Evolutionary conservation across 495 filamentous ascomycete genomes (phyloP), one percentile per base, ranked within the genome.

Genomic region (Haplographium delicatum): DNA sequence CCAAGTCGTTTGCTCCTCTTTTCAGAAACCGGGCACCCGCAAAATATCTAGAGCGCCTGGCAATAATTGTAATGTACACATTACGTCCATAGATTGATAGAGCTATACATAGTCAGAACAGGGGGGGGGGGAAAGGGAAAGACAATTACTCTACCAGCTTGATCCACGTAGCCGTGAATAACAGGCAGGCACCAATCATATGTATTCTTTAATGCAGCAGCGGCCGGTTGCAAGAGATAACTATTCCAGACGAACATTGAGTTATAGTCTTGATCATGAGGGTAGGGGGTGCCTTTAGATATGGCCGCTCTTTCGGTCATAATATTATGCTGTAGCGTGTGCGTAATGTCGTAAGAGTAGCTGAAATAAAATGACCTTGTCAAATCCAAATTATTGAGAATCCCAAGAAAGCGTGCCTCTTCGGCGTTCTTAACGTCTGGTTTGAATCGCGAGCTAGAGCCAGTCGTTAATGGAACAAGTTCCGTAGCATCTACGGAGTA

Each of bases 161-260:
- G 93, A 61, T 96, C 88, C 46, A 98, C 87, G 70, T 90, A 96
- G 16, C 93, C 93, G 67, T 98, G 91, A 44, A 96, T 89, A 50
- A 98, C 84, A 4, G 93, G 94, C 33, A 96, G 76, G 65, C 90
- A 97, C 93, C 93, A 98, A 60, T 97, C 89, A 60, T 87, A 95
- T 1, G 86, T 81, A 50, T 85, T 86, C 50, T 85, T 84, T 44
- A 98, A 71, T 19, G 73, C 73, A 13, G 68, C 63, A n/a, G 76
- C 69, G 1, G 85, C 90, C 1, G 91, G 91, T 46, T 80, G 70
- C 24, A 98, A 78, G 8, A 98, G 76, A 66, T 96, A 86, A 54
- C 86, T 79, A 51, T 98, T 98, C 93, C 93, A 98, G 13, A 96
- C 84, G 62, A 97, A 97, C 93, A 98, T 98, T 19, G 84, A 80